These are phyloP conservation scores for Lodderomyces elongisporus DNA, from an alignment of 1,139 yeast species.

Conservation along the genomic window DNA sequence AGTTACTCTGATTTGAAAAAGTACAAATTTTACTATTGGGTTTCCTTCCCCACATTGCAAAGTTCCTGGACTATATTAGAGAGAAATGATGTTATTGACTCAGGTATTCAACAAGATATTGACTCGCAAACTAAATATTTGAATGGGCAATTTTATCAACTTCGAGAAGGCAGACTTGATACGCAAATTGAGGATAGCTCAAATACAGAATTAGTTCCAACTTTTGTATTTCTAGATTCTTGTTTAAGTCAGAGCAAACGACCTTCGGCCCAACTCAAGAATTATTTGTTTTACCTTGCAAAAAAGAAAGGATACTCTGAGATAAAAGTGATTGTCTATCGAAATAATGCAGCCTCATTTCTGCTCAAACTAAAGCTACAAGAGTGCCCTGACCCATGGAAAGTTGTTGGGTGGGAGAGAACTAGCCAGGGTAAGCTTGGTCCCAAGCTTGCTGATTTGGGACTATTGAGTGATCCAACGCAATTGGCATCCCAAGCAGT, in stretches of 20 bases:
- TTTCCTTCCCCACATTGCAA: conserved; percentile 66
- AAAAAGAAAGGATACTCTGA: conserved; percentile 25
- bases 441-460: conserved; percentile 80
- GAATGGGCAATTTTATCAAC: conserved; percentile 14
- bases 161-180: conserved; percentile 8
- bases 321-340: conserved; percentile 37
- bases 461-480: conserved; percentile 71
- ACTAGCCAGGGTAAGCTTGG: conserved; percentile 66
- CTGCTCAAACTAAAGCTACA: conserved; percentile 13
- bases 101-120: conserved; percentile 2
- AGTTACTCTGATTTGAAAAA: conserved; percentile 86
- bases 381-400: conserved; percentile 18
- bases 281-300: conserved; percentile 56
- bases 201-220: conserved; percentile 2
- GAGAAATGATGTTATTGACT: conserved; percentile 5
- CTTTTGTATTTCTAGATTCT: conserved; percentile 59
- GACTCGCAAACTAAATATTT: not conserved
- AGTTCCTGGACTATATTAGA: conserved; percentile 35
- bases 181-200: not conserved
- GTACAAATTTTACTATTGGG: conserved; percentile 86
- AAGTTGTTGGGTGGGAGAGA: conserved; percentile 85
- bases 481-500: conserved; percentile 88
- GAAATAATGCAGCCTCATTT: conserved; percentile 23
- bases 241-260: conserved; percentile 36
- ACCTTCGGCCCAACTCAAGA: conserved; percentile 64